These are phyloP conservation scores for Fusarium sulawesiense DNA, from an alignment of 2,329 filamentous ascomycete genomes.

Conservation along the genomic window DNA sequence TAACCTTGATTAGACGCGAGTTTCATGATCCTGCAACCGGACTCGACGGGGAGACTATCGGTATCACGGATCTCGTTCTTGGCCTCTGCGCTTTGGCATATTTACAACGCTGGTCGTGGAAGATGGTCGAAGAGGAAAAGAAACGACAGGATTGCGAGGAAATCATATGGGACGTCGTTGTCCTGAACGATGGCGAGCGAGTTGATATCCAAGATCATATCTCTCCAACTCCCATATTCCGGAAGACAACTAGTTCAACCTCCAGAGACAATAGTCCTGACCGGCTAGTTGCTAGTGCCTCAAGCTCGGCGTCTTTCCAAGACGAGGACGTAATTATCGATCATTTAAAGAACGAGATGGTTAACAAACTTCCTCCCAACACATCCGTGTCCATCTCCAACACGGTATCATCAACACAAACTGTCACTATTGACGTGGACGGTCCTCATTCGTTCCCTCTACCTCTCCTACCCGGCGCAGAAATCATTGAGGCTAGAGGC, in stretches of 20 bases:
- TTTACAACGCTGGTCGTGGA: conserved; percentile 67
- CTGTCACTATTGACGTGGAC: conserved; percentile 72
- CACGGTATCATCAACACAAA: conserved; percentile 69
- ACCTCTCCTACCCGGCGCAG: conserved; percentile 67
- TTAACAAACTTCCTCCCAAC: conserved; percentile 64
- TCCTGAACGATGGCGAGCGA: conserved; percentile 67
- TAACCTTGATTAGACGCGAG: conserved; percentile 71
- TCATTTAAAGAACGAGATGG: conserved; percentile 64
- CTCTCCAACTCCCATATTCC: conserved; percentile 6
- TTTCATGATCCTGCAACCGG: conserved; percentile 73
- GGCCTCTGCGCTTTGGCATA: conserved; percentile 71
- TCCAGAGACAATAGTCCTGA: conserved; percentile 3
- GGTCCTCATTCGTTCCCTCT: conserved; percentile 63
- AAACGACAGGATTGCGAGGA: conserved; percentile 63
- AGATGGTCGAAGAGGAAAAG: conserved; percentile 62
- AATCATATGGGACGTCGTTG: conserved; percentile 74
- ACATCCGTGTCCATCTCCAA: conserved; percentile 71
- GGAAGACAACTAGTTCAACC: background rate
- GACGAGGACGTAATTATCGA: conserved; percentile 57
- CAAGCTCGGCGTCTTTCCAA: conserved; percentile 8
- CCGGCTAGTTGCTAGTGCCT: background rate
- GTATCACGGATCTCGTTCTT: conserved; percentile 69
- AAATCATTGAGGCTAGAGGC: conserved; percentile 66
- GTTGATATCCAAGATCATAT: conserved; percentile 61
- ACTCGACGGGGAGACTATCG: conserved; percentile 67